These are phyloP conservation scores for Fomitopsis schrenkii DNA, from an alignment of 1,284 basidiomycete genomes.

Conservation along the genomic window DNA sequence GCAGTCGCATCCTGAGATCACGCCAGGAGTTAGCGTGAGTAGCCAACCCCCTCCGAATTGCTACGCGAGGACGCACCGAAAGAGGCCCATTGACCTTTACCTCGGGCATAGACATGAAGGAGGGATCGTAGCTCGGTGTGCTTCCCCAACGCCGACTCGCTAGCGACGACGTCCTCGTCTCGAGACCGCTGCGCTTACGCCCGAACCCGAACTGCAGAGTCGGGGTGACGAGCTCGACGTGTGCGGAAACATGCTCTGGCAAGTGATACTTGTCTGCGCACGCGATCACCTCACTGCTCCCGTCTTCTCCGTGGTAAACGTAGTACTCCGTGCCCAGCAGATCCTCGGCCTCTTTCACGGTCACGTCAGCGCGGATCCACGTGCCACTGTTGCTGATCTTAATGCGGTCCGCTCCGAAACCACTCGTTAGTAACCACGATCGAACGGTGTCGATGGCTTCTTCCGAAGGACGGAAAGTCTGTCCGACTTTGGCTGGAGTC, in stretches of 20 bases:
- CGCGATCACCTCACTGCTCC: slow-evolving; percentile 12
- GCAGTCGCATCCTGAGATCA: slow-evolving; percentile 28
- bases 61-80: slow-evolving; percentile 1
- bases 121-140: slow-evolving; percentile 5
- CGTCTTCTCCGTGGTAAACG: slow-evolving; percentile 28
- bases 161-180: not conserved
- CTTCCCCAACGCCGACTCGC: slow-evolving; percentile 1
- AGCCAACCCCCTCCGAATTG: not conserved
- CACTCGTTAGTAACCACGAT: slow-evolving; percentile 37
- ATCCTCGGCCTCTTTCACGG: slow-evolving; percentile 40
- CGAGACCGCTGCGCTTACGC: slow-evolving; percentile 6
- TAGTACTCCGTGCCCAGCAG: slow-evolving; percentile 44
- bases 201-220: slow-evolving; percentile 21
- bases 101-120: slow-evolving; percentile 8
- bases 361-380: slow-evolving; percentile 43
- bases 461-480: slow-evolving; percentile 39
- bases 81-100: slow-evolving; percentile 6
- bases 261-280: slow-evolving; percentile 16
- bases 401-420: slow-evolving; percentile 28
- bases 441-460: slow-evolving; percentile 38
- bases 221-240: slow-evolving; percentile 20
- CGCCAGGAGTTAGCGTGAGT: slow-evolving; percentile 37
- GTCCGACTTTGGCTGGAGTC: slow-evolving; percentile 31
- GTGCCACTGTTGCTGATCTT: slow-evolving; percentile 31
- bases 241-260: slow-evolving; percentile 17